Base-by-base conservation (phyloP, 78 protist species). In the Cavenderia fasciculata region DNA sequence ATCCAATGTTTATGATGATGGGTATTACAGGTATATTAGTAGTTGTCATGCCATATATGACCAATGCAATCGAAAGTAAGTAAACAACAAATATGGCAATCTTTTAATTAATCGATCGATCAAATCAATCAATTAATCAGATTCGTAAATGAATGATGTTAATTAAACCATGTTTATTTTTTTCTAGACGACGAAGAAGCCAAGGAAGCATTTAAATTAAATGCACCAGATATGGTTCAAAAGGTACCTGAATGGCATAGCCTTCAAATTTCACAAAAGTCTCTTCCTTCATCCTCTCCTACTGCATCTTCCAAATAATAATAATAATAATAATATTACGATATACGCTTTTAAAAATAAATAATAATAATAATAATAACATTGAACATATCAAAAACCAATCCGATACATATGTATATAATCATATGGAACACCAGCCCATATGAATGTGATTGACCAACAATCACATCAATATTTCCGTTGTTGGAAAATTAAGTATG, bases 1-100 rank as follows among this genome's bases (percentile, higher is more conserved):
- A 47, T 38, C 88, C 88, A 66, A 79, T 79, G 88, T 25, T 69
- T 10, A 51, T 79, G 11, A 65, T 73, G 41, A 69, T 66, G 40
- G 40, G 57, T 40, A 21, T 79, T 0, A 65, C 88, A 5, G 43
- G 56, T 23, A 29, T 52, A 14, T 38, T 79, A 25, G 56, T 68
- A 19, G 29, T 66, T 41, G 47, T 66, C 1, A 51, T 79, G 59
- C 88, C 88, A 79, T 54, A 59, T 25, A 63, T 79, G 76, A 66
- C 75, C 40, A 51, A 44, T 3, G 70, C 71, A 10, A 66, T 79
- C 0, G 68, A 79, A 66, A 36, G 74, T 79, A 74, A 56, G 68
- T 74, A 38, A 18, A 51, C 10, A 54, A 31, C 23, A 4, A 41
- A 34, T 7, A 4, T 16, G 12, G 23, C 3, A 5, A 70, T 49